These are phyloP conservation scores for Aspergillus kassunensis DNA, from an alignment of 495 filamentous ascomycete species.

Conservation along the genomic window DNA sequence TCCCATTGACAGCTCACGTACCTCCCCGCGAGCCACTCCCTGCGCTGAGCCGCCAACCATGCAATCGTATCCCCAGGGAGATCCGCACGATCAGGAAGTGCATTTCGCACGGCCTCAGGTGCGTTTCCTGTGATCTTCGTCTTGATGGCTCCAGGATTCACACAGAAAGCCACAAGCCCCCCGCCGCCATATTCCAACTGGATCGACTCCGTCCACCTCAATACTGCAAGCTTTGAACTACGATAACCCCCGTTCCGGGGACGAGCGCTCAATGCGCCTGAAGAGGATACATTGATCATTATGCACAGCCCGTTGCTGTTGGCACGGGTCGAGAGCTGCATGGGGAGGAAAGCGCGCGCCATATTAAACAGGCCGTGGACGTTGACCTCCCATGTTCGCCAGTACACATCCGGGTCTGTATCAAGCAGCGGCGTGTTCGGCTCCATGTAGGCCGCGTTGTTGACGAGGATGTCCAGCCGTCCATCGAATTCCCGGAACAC, in stretches of 20 bases:
- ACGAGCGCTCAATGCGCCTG: slow-evolving; percentile 38
- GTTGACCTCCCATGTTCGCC: slow-evolving; percentile 43
- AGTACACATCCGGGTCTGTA: slow-evolving; percentile 43
- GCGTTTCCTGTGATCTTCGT: slow-evolving; percentile 36
- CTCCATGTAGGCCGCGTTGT: slow-evolving; percentile 48
- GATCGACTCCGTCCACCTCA: slow-evolving; percentile 45
- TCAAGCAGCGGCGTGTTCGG: slow-evolving; percentile 35
- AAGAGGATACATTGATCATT: slow-evolving; percentile 21
- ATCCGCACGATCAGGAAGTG: slow-evolving; percentile 28
- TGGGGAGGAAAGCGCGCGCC: slow-evolving; percentile 21
- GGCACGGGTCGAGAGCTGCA: slow-evolving; percentile 37
- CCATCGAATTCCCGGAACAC: slow-evolving; percentile 5
- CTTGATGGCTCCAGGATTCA: slow-evolving; percentile 49
- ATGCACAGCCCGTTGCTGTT: too few species aligned
- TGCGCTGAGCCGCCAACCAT: slow-evolving; percentile 31
- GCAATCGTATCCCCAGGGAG: slow-evolving; percentile 34
- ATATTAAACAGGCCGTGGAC: slow-evolving; percentile 28
- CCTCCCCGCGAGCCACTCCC: slow-evolving; percentile 37
- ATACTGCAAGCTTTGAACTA: slow-evolving; percentile 45
- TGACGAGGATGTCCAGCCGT: slow-evolving; percentile 50
- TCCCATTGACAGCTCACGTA: slow-evolving; percentile 39
- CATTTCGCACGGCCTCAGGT: neutral
- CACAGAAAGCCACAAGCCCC: slow-evolving; percentile 40
- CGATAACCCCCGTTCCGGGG: slow-evolving; percentile 11
- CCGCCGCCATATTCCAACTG: slow-evolving; percentile 34